These are phyloP conservation scores for Ailanthus altissimus DNA, from an alignment of 345 rosid species.

Conservation along the genomic window DNA sequence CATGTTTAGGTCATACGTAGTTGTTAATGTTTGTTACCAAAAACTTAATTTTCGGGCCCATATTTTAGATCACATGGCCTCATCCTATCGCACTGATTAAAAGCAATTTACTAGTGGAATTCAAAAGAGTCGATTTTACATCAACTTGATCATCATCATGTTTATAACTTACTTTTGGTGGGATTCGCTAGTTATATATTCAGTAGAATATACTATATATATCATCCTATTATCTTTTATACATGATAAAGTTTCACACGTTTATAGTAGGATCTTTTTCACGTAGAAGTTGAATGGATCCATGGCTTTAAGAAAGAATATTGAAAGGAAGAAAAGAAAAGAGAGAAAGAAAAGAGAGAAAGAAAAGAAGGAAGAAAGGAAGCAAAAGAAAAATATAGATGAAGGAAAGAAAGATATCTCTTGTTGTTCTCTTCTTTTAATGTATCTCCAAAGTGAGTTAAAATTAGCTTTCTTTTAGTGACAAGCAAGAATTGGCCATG, in stretches of 20 bases:
- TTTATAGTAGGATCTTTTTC: constrained; percentile 27
- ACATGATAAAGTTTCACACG: constrained; percentile 30
- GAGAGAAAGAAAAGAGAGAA: constrained; percentile 2
- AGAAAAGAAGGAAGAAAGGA: background rate
- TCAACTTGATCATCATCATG: constrained; percentile 21
- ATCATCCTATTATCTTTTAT: constrained; percentile 14
- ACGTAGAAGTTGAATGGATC: constrained; percentile 38
- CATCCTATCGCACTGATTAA: constrained; percentile 34
- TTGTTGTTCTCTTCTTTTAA: constrained; percentile 59
- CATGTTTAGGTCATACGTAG: constrained; percentile 41
- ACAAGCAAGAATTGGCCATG: constrained; percentile 34
- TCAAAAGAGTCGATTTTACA: constrained; percentile 27
- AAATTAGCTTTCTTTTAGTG: constrained; percentile 43
- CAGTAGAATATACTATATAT: constrained; percentile 29
- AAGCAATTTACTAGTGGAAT: constrained; percentile 48
- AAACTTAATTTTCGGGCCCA: constrained; percentile 30
- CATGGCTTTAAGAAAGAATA: constrained; percentile 28
- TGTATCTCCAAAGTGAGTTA: constrained; percentile 49
- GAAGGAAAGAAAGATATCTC: constrained; percentile 39
- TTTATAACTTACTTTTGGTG: background rate
- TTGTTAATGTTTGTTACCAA: constrained; percentile 21
- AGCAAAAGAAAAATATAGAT: background rate
- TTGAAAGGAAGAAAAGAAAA: background rate
- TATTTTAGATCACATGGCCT: background rate
- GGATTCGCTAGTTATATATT: background rate